Evolutionary conservation across 2,329 filamentous ascomycete genomes (phyloP).

Genomic region (Rutstroemia sydowiana): DNA sequence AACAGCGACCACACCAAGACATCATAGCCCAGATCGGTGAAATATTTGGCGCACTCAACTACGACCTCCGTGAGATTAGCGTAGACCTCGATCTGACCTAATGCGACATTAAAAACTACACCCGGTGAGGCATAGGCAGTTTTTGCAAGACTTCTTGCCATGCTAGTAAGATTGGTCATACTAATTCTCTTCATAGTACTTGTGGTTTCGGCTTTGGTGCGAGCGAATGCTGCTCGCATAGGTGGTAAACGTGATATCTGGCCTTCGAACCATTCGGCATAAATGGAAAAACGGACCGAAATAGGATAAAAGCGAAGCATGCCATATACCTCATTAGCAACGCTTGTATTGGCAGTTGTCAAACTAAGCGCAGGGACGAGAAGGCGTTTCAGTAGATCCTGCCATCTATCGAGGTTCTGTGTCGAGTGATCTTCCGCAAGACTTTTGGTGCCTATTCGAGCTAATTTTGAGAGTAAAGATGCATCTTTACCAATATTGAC

Average conservation of each 20-base stretch:
- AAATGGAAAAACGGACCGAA: slow-evolving; percentile 74
- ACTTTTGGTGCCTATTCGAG: slow-evolving; percentile 76
- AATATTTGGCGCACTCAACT: slow-evolving; percentile 90
- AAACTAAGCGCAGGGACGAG: slow-evolving; percentile 85
- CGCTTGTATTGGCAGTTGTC: slow-evolving; percentile 73
- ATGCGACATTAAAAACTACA: slow-evolving; percentile 80
- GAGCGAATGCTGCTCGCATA: slow-evolving; percentile 70
- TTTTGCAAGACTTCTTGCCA: slow-evolving; percentile 84
- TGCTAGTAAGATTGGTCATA: slow-evolving; percentile 75
- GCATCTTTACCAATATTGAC: slow-evolving; percentile 84
- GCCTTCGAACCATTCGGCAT: slow-evolving; percentile 86
- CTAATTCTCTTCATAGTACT: slow-evolving; percentile 85
- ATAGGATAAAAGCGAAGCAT: slow-evolving; percentile 74
- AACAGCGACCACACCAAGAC: slow-evolving; percentile 89
- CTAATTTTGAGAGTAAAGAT: slow-evolving; percentile 68
- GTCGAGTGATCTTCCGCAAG: slow-evolving; percentile 62
- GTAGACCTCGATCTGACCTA: slow-evolving; percentile 88
- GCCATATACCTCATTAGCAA: slow-evolving; percentile 80
- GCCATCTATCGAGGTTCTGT: slow-evolving; percentile 70
- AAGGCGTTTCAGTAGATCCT: slow-evolving; percentile 72
- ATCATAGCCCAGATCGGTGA: slow-evolving; percentile 87
- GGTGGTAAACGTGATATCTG: slow-evolving; percentile 68
- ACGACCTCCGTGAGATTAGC: slow-evolving; percentile 92
- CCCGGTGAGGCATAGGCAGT: slow-evolving; percentile 88
- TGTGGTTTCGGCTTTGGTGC: slow-evolving; percentile 70